Base-by-base conservation (phyloP, 768 basidiomycete species). In the Rhodotorula diobovata region DNA sequence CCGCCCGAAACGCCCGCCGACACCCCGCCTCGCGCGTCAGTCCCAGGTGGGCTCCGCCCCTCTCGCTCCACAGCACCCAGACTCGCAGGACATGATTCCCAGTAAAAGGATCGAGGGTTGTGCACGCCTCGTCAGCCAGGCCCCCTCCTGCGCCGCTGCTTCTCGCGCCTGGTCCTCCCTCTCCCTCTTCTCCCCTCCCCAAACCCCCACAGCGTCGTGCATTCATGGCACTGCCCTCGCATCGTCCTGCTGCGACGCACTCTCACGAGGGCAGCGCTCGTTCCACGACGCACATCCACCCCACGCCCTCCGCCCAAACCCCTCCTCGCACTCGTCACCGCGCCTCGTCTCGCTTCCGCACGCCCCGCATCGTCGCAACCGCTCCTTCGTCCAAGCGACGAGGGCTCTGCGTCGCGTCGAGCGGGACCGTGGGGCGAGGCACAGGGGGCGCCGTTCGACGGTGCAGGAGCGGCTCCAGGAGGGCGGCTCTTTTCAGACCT, bases 51-150 rank as follows among this genome's bases (percentile, higher is more conserved):
- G 54, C 41, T 2, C 12, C 8, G 32, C 54, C 32, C 21, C 21
- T 10, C 34, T 34, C 34, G 10, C 37, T 23, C 34, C 23, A 14
- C 14, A 8, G 34, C 18, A 39, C 4, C 14, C 4, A 34, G 7
- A 15, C 28, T n/a, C 20, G 32, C 32, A 23, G 67, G 67, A 62
- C 61, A 63, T 68, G 67, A 68, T 68, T 50, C 61, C n/a, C 54
- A 68, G 67, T 68, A 68, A 68, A 68, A 68, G 67, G 67, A 63
- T 63, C 67, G 67, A 68, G 15, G 21, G 25, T 21, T 9, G 34
- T 11, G 23, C 34, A 34, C 35, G 4, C 35, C 35, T 25, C 32
- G 23, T 9, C 32, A 55, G 16, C 48, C 54, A 45, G 45, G 23
- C 61, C 30, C 30, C 43, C 34, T 28, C 54, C 56, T 43, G 34